Evolutionary conservation across 345 rosid genomes (phyloP), one percentile per base, ranked within the genome.

Genomic region (Bretschneidera sinensis): DNA sequence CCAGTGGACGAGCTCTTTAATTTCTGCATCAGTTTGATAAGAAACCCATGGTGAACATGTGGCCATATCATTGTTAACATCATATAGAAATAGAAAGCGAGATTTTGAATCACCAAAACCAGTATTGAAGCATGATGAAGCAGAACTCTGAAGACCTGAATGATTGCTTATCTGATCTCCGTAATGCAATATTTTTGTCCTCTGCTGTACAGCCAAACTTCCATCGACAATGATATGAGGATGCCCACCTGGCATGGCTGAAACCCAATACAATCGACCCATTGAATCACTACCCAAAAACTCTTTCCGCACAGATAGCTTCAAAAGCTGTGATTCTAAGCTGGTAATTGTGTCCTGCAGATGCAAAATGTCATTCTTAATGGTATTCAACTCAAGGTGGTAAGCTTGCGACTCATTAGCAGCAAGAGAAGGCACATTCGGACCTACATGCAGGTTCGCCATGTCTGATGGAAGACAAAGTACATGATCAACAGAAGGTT

Each of bases 231-330:
- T 61, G 74, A 94, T 63, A 68, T 39, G 76, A 25, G 82, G 83
- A 79, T 65, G 62, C 61, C 77, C 74, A 22, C 73, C 81, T 11
- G 73, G 86, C 53, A 73, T 63, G 35, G 77, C 78, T 59, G 92
- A 85, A 76, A 81, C 79, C 96, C 95, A 94, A 71, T 94, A 94
- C 59, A 94, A 61, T 52, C 85, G 90, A 71, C 92, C 91, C 59
- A 74, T 54, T 62, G 91, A 81, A 82, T 94, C 99, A 56, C 69
- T 66, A n/a, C 99, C 99, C 82, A 90, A 68, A 78, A 84, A 85
- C 59, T 94, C 92, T 75, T 81, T 81, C 34, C 97, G 87, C 45
- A 84, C 53, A 53, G 95, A 79, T 66, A 77, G 75, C 70, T 76
- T 88, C 28, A 68, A 67, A 59, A 90, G 79, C 82, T 88, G 89